phyloP scores from a whole-genome alignment of 2,329 filamentous ascomycete species.

The Fusarium equiseti region DNA sequence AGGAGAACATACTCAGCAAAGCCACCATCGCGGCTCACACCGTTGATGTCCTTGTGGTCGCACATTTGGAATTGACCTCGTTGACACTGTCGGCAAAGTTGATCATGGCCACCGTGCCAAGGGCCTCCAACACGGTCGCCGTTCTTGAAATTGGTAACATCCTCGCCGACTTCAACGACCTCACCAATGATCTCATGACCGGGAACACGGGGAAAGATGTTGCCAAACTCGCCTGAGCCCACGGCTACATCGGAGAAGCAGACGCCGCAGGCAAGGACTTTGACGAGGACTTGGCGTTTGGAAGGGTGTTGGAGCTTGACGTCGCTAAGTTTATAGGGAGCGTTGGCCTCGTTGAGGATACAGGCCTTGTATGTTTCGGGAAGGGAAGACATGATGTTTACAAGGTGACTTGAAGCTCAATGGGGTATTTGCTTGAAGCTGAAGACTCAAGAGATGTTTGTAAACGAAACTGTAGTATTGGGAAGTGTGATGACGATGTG shows the following conservation, averaged over 20 bases:
- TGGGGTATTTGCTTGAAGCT: background rate
- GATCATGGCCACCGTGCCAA: constrained; percentile 67
- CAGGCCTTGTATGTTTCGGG: constrained; percentile 77
- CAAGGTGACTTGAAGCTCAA: background rate
- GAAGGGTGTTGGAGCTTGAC: constrained; percentile 68
- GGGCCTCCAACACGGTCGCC: constrained; percentile 74
- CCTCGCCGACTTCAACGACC: constrained; percentile 70
- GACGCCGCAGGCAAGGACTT: constrained; percentile 78
- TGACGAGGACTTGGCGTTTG: constrained; percentile 73
- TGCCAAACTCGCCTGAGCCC: constrained; percentile 63
- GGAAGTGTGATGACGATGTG: background rate
- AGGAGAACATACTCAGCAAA: constrained; percentile 74
- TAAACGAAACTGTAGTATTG: background rate
- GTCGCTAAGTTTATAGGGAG: constrained; percentile 69
- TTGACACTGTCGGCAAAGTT: constrained; percentile 71
- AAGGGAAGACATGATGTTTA: constrained; percentile 54
- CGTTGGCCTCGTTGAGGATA: constrained; percentile 65
- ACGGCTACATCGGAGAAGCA: constrained; percentile 72
- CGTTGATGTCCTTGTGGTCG: constrained; percentile 71
- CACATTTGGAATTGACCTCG: constrained; percentile 77
- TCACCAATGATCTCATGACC: constrained; percentile 81
- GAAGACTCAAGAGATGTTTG: background rate
- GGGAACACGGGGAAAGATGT: constrained; percentile 70
- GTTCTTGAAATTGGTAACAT: constrained; percentile 68
- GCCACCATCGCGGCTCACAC: constrained; percentile 74